Evolutionary conservation across 352 stramenopile genomes (phyloP).

Genomic region (Phytopythium delawarense): DNA sequence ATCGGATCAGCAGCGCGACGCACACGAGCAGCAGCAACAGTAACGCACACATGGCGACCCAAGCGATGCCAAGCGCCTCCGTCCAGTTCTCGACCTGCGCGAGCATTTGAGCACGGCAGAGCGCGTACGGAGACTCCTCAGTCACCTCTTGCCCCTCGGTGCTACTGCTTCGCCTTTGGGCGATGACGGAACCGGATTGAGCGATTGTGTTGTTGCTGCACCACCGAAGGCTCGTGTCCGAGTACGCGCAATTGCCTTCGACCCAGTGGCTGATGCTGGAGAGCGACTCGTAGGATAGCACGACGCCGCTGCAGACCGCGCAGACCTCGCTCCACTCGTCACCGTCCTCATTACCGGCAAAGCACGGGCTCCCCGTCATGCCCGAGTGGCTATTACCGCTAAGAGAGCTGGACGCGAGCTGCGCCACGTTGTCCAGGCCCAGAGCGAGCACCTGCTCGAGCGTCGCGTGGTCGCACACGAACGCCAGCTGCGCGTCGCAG

Average conservation of each 20-base stretch:
- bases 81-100: neutral
- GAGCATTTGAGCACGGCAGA: neutral
- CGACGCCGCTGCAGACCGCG: neutral
- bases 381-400: neutral
- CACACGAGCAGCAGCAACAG: conserved; percentile 4
- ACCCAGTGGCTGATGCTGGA: conserved; percentile 4
- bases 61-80: conserved; percentile 5
- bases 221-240: neutral
- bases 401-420: neutral
- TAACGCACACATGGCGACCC: neutral
- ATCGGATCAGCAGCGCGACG: conserved; percentile 4
- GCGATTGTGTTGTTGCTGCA: neutral
- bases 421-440: neutral
- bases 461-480: conserved; percentile 9
- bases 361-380: neutral
- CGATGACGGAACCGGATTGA: neutral
- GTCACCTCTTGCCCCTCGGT: neutral
- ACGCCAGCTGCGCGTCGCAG: conserved; percentile 6
- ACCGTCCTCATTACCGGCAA: no score
- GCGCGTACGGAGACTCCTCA: neutral
- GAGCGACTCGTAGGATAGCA: neutral
- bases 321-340: neutral
- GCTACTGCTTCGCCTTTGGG: neutral
- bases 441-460: conserved; percentile 3
- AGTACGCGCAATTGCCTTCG: conserved; percentile 6